Conservation (phyloP, 495 filamentous ascomycete species). For the Trichoderma virens region DNA sequence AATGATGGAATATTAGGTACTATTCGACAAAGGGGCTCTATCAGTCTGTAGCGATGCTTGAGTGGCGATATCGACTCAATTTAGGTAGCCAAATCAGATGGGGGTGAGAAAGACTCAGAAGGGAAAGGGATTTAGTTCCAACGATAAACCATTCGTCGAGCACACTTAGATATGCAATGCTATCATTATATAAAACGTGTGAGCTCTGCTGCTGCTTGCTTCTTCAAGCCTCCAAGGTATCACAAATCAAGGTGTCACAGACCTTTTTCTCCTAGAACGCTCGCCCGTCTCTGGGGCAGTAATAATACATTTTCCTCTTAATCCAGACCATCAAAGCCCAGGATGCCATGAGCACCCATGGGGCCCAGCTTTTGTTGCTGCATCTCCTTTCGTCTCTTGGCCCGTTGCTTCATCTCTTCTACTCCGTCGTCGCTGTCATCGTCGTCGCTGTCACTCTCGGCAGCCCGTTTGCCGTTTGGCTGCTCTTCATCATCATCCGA, state of each 20-base stretch:
- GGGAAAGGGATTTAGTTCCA: background rate
- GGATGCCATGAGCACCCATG: conserved; percentile 10
- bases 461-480: conserved; percentile 27
- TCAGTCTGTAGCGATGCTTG: background rate
- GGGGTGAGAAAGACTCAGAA: background rate
- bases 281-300: background rate
- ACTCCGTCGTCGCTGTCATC: conserved; percentile 34
- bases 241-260: conserved; percentile 1
- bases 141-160: background rate
- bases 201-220: background rate
- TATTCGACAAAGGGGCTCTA: background rate
- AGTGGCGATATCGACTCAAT: background rate
- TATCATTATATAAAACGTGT: background rate
- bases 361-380: conserved; percentile 29
- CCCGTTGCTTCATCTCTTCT: conserved; percentile 36
- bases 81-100: too few species aligned
- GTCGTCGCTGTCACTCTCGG: conserved; percentile 26
- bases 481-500: conserved; percentile 21
- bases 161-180: background rate
- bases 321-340: conserved; percentile 10
- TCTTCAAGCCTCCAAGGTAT: background rate
- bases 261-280: background rate
- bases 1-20: background rate
- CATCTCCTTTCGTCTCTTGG: conserved; percentile 20
- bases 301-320: background rate